These are phyloP conservation scores for Panellus pusillus DNA, from an alignment of 768 basidiomycete genomes.

Conservation along the genomic window DNA sequence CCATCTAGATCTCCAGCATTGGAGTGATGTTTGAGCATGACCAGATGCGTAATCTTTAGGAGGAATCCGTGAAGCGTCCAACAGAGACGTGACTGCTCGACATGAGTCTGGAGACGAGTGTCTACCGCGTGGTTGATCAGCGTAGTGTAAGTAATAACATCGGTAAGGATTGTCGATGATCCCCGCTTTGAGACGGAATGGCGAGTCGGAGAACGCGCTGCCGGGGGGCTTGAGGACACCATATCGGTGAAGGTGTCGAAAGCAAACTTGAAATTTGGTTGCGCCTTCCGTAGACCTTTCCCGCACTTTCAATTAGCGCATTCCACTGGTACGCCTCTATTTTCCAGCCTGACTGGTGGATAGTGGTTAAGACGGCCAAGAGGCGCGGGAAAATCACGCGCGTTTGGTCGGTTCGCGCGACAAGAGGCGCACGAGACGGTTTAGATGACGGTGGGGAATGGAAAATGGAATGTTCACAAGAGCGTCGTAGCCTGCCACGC, in stretches of 20 bases:
- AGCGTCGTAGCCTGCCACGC: slow-evolving; percentile 48
- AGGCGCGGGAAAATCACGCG: slow-evolving; percentile 62
- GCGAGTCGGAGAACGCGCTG: slow-evolving; percentile 24
- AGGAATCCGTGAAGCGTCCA: slow-evolving; percentile 51
- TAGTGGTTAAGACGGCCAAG: slow-evolving; percentile 61
- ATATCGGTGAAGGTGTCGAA: slow-evolving; percentile 64
- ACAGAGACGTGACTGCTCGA: slow-evolving; percentile 52
- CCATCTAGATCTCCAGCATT: slow-evolving; percentile 46
- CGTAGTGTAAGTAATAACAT: slow-evolving; percentile 69
- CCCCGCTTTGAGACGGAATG: slow-evolving; percentile 16
- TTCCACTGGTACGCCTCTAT: slow-evolving; percentile 77
- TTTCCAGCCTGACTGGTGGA: slow-evolving; percentile 54
- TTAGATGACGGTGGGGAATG: slow-evolving; percentile 42
- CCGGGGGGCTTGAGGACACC: slow-evolving; percentile 45
- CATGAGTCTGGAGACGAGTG: slow-evolving; percentile 39
- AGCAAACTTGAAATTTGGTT: slow-evolving; percentile 57
- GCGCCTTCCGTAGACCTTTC: slow-evolving; percentile 62
- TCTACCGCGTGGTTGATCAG: slow-evolving; percentile 64
- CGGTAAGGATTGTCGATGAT: slow-evolving; percentile 33
- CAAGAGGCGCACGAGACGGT: slow-evolving; percentile 63
- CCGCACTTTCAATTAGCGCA: slow-evolving; percentile 65
- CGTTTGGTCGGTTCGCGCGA: slow-evolving; percentile 54
- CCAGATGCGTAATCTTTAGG: slow-evolving; percentile 66
- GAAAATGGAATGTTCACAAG: slow-evolving; percentile 26
- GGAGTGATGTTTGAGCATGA: slow-evolving; percentile 58